Percentiles rank a stretch among this genome's conserved stretches.
Conservation (phyloP, 2,329 filamentous ascomycete genomes). For the Aureobasidium sp. region DNA sequence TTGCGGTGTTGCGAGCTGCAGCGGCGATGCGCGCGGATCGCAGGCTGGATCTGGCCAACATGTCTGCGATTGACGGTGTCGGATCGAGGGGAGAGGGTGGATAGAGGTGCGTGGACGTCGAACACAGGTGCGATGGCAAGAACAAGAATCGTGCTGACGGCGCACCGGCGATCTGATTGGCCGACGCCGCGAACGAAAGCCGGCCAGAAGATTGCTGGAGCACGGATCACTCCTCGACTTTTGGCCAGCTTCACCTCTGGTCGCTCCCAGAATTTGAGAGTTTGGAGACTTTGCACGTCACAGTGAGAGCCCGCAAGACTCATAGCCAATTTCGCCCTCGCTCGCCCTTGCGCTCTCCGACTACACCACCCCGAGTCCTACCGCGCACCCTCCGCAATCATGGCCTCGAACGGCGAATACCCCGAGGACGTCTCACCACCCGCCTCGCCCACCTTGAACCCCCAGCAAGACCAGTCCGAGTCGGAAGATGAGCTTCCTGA, state of each 20-base stretch:
- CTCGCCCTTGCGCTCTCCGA: background rate
- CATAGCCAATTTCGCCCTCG: background rate
- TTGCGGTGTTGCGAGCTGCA: conserved; percentile 59
- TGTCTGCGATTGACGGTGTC: conserved; percentile 31
- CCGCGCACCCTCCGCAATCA: conserved; percentile 31
- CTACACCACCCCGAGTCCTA: background rate
- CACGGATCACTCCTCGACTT: too few relatives aligned
- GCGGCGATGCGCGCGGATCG: conserved; percentile 81
- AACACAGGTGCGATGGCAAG: background rate
- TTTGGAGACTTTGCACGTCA: conserved; percentile 10
- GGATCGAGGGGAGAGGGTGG: background rate
- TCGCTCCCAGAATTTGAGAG: conserved; percentile 5
- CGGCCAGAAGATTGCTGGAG: too few relatives aligned
- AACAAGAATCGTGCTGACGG: background rate
- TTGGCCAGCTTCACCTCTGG: background rate
- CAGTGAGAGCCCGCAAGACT: conserved; percentile 7
- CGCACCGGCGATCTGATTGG: background rate
- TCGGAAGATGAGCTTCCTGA: conserved; percentile 53
- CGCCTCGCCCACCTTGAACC: conserved; percentile 44
- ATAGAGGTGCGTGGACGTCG: background rate
- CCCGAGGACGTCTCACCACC: conserved; percentile 43
- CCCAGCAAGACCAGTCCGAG: conserved; percentile 58
- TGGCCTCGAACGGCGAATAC: conserved; percentile 49
- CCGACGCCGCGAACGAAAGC: too few relatives aligned
- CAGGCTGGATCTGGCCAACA: conserved; percentile 90